Evolutionary conservation across 805 yeast genomes (phyloP), one percentile per base, ranked within the genome.

Genomic region (Nakazawaea wickerhamii): DNA sequence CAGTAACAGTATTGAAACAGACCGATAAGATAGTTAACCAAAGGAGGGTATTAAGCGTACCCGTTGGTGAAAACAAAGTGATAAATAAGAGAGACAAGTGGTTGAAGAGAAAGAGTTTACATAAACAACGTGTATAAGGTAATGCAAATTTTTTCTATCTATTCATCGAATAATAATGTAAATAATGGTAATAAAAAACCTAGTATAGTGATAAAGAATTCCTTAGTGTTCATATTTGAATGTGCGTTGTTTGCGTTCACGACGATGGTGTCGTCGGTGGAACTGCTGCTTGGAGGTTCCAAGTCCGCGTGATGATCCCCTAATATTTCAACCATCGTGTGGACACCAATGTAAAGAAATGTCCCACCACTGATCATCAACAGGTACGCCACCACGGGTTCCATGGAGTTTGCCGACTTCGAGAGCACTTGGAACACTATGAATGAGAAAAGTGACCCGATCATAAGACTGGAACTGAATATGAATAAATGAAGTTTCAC

Each of bases 361-460:
- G 88, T 79, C 7, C 93, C 93, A 7, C 84, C 86, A 45, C 83
- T 73, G 51, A 81, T 75, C 3, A 81, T 59, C 36, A 82, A 58
- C 37, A 84, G 57, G n/a, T 71, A 55, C 0, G 84, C 85, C 18
- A 80, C 63, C 50, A 65, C 61, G 55, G 68, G 64, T 21, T 63
- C 59, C 45, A 58, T 45, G 4, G 49, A 38, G 7, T 41, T 49
- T 53, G 55, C 45, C 27, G 46, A 50, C 5, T 40, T 40, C 13
- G 55, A 36, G 9, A 47, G 50, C 18, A 37, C 28, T 31, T 63
- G 59, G 11, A 68, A 52, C 2, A 65, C 26, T 30, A 50, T 38
- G n/a, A 72, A 59, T 0, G 85, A 71, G 5, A 70, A 32, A 6
- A 81, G 41, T 0, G 90, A 79, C 1, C 79, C 72, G 3, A 77